phyloP scores from a whole-genome alignment of 1,139 yeast genomes.

The Hyphopichia buzzinii region DNA sequence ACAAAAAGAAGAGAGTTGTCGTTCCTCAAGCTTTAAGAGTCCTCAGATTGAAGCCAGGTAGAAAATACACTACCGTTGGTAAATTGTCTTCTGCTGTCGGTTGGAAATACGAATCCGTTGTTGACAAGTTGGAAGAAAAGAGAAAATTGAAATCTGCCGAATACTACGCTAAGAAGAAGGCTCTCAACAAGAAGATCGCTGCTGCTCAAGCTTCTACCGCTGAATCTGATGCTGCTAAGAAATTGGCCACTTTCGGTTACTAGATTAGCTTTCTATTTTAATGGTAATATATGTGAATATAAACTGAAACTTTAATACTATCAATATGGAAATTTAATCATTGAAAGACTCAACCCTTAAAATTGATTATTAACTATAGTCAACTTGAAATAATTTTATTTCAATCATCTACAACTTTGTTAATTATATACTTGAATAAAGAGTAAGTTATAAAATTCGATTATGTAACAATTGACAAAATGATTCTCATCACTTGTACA shows the following conservation, averaged over 20 bases:
- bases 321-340: background rate
- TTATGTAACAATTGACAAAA: too few relatives aligned
- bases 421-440: background rate
- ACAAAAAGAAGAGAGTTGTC: conserved; percentile 99
- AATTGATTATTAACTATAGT: background rate
- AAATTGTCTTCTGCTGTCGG: conserved; percentile 96
- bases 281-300: conserved; percentile 6
- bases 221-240: conserved; percentile 69
- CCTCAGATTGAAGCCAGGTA: conserved; percentile 98
- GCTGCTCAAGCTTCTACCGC: conserved; percentile 82
- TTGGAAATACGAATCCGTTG: conserved; percentile 99
- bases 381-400: background rate
- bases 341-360: too few relatives aligned
- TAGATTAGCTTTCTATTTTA: conserved; percentile 30
- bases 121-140: conserved; percentile 97
- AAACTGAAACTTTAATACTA: conserved; percentile 5
- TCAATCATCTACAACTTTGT: background rate
- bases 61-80: conserved; percentile 99
- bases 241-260: conserved; percentile 80
- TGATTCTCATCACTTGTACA: too few relatives aligned
- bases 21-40: conserved; percentile 99
- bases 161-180: conserved; percentile 98
- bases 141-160: conserved; percentile 99
- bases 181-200: conserved; percentile 86
- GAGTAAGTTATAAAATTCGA: background rate